Conservation (phyloP, 2,329 filamentous ascomycete species). For the Ceratocystis alfenasii region DNA sequence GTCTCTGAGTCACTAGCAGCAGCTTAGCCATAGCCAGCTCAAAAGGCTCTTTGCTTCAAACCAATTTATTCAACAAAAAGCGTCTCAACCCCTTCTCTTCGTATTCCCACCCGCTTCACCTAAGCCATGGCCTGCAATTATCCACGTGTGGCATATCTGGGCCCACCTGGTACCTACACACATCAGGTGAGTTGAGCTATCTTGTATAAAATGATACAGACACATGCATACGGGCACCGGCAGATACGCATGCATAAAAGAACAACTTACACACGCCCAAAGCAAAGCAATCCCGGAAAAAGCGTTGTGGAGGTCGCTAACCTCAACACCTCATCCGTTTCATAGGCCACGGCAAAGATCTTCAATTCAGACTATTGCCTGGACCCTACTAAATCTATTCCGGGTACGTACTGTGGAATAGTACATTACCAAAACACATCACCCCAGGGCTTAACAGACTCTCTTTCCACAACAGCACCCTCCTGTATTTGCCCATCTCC, state of each 20-base stretch:
- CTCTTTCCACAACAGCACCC: neutral
- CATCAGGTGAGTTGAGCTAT: slow-evolving; percentile 34
- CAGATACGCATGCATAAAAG: slow-evolving; percentile 21
- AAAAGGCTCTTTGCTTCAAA: no score
- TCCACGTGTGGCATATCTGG: slow-evolving; percentile 39
- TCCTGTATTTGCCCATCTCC: neutral
- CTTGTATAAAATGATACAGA: neutral
- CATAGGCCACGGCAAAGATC: slow-evolving; percentile 36
- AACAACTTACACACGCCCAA: slow-evolving; percentile 1
- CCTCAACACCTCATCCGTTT: neutral
- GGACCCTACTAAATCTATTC: slow-evolving; percentile 41
- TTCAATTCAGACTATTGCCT: slow-evolving; percentile 41
- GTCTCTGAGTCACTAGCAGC: no score
- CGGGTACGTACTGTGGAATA: slow-evolving; percentile 29
- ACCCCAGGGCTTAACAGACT: no score
- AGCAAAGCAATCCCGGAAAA: neutral
- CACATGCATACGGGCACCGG: slow-evolving; percentile 9
- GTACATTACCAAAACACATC: no score
- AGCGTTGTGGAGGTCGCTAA: neutral
- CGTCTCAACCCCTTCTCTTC: neutral
- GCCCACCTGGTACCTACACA: slow-evolving; percentile 39
- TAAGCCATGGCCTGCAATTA: slow-evolving; percentile 26
- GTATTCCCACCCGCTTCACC: neutral
- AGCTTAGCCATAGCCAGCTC: no score
- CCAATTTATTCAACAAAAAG: neutral